phyloP scores from a whole-genome alignment of 1,139 yeast genomes.

The Taiozyma sp. region DNA sequence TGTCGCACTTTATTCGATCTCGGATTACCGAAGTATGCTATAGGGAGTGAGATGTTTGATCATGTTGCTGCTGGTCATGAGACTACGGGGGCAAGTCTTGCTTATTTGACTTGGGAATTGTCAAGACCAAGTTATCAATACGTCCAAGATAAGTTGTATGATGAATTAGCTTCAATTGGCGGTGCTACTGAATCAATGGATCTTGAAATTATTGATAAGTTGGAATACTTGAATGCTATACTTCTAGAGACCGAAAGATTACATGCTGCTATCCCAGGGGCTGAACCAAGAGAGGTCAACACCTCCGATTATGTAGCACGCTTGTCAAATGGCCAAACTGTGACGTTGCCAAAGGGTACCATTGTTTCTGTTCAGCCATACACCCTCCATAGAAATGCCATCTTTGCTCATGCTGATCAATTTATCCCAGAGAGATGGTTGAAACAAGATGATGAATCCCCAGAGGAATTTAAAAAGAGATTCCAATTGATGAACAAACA shows the following conservation, averaged over 20 bases:
- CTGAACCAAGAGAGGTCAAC: constrained; percentile 54
- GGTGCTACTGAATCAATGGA: constrained; percentile 7
- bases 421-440: constrained; percentile 66
- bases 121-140: constrained; percentile 42
- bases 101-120: constrained; percentile 55
- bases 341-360: constrained; percentile 47
- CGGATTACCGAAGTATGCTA: constrained; percentile 26
- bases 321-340: constrained; percentile 23
- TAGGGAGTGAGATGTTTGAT: constrained; percentile 43
- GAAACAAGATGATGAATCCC: constrained; percentile 30
- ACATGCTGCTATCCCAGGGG: constrained; percentile 71
- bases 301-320: constrained; percentile 20
- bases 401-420: constrained; percentile 41
- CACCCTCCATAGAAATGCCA: constrained; percentile 46
- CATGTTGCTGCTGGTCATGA: constrained; percentile 70
- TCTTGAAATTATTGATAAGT: constrained; percentile 35
- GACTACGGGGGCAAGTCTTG: constrained; percentile 64
- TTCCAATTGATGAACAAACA: constrained; percentile 42
- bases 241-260: constrained; percentile 53
- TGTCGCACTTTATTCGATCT: constrained; percentile 15
- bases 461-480: constrained; percentile 32
- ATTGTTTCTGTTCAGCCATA: constrained; percentile 61
- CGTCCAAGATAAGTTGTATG: constrained; percentile 37
- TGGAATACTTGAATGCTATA: constrained; percentile 53
- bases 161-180: constrained; percentile 31